phyloP scores from a whole-genome alignment of 2,329 filamentous ascomycete genomes.

The Pseudocercospora macadamiae region DNA sequence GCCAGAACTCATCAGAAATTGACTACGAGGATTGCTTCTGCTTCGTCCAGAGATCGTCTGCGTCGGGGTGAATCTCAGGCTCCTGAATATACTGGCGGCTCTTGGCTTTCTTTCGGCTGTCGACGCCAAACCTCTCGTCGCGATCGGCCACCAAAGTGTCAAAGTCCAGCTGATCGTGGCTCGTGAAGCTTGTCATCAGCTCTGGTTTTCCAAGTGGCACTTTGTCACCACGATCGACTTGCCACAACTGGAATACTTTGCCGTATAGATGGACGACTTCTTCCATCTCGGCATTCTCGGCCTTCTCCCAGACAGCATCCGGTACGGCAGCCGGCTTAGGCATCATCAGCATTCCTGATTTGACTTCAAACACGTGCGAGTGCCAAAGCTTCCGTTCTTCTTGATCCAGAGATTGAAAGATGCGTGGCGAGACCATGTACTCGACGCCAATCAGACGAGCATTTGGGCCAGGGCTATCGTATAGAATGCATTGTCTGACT shows the following conservation, averaged over 20 bases:
- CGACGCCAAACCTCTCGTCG: conserved; percentile 58
- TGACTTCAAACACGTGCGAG: conserved; percentile 73
- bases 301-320: conserved; percentile 68
- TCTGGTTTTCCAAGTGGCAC: conserved; percentile 64
- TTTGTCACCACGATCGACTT: conserved; percentile 72
- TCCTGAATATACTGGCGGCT: conserved; percentile 56
- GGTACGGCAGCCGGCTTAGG: conserved; percentile 62
- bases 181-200: conserved; percentile 66
- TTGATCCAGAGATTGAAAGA: conserved; percentile 67
- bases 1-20: background rate
- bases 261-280: conserved; percentile 75
- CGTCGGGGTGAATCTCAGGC: conserved; percentile 52
- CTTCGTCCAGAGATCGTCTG: conserved; percentile 52
- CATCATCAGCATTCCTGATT: conserved; percentile 79
- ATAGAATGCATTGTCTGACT: conserved; percentile 82
- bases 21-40: background rate
- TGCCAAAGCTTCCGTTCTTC: conserved; percentile 80
- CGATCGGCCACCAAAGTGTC: conserved; percentile 53
- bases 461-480: conserved; percentile 68
- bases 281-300: conserved; percentile 80
- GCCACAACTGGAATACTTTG: conserved; percentile 86
- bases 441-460: conserved; percentile 82
- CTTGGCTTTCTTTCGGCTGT: conserved; percentile 56
- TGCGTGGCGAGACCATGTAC: conserved; percentile 76
- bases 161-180: conserved; percentile 52